Percentiles rank a stretch among this genome's conserved stretches.
phyloP scores from a whole-genome alignment of 2,329 filamentous ascomycete species.

The Fusarium fracticaudum region DNA sequence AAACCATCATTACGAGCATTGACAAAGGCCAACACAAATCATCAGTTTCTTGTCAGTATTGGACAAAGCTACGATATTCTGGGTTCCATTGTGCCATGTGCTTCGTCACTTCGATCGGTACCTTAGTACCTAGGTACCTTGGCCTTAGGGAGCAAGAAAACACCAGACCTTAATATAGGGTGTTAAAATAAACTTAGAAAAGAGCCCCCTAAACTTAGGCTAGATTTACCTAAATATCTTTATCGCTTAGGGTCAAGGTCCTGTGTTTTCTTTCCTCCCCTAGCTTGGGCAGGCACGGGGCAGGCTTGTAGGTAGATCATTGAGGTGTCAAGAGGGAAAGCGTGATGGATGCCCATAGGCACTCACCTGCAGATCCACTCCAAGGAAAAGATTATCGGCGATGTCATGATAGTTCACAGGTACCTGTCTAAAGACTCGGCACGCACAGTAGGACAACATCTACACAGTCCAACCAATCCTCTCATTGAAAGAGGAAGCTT shows the following conservation, averaged over 20 bases:
- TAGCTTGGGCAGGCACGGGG: background rate
- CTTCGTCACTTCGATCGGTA: background rate
- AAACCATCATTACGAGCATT: background rate
- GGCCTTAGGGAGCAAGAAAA: too few relatives aligned
- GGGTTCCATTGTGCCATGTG: background rate
- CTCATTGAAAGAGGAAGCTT: background rate
- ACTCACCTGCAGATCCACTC: slow-evolving; percentile 5
- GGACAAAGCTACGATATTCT: background rate
- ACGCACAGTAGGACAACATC: background rate
- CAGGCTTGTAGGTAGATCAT: background rate
- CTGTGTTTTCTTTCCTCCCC: too few relatives aligned
- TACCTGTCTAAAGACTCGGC: background rate
- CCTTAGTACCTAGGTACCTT: too few relatives aligned
- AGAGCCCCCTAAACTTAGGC: too few relatives aligned
- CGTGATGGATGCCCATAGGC: background rate
- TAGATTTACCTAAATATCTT: too few relatives aligned
- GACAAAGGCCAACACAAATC: background rate
- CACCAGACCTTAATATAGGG: too few relatives aligned
- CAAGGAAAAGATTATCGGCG: background rate
- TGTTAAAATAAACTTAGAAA: too few relatives aligned
- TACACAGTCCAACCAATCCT: slow-evolving; percentile 1
- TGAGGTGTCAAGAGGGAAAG: background rate
- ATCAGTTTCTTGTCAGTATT: background rate
- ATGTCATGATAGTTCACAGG: slow-evolving; percentile 7
- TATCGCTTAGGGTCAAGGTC: too few relatives aligned